Conservation (phyloP, 2,329 filamentous ascomycete species). For the Pseudogymnoascus sp. region DNA sequence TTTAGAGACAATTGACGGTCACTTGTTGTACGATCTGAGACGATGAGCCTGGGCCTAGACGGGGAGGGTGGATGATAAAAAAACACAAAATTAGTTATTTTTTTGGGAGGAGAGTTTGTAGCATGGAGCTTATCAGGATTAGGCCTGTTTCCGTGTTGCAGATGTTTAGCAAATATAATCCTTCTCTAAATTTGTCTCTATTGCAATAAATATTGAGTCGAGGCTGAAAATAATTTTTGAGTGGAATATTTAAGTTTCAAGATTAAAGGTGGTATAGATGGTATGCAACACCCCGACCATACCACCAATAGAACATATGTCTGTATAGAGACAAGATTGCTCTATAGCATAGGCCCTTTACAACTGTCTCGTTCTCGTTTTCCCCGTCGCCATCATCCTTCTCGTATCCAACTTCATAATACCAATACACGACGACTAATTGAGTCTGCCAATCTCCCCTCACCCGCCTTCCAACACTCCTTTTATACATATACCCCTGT, state of each 20-base stretch:
- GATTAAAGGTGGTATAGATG: not conserved
- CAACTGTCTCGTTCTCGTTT: too few relatives aligned
- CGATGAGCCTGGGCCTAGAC: constrained; percentile 22
- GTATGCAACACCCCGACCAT: not conserved
- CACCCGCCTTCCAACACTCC: not conserved
- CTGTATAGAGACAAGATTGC: not conserved
- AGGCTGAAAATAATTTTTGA: not conserved
- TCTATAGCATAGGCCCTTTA: not conserved
- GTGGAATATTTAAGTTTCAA: not conserved
- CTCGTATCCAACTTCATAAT: not conserved
- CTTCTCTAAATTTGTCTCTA: not conserved
- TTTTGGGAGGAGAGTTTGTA: not conserved
- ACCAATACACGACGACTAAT: not conserved
- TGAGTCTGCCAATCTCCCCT: not conserved
- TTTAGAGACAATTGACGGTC: constrained; percentile 21
- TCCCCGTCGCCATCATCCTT: not conserved
- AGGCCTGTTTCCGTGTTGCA: not conserved
- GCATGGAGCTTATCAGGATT: not conserved
- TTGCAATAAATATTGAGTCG: not conserved
- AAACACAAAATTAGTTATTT: constrained; percentile 14
- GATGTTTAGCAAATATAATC: constrained; percentile 4
- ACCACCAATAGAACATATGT: not conserved
- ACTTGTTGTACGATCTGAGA: constrained; percentile 22
- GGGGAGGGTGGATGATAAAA: constrained; percentile 13
- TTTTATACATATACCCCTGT: not conserved